Evolutionary conservation across 257 asterid species (phyloP).

Genomic region (Solanum sitiens): DNA sequence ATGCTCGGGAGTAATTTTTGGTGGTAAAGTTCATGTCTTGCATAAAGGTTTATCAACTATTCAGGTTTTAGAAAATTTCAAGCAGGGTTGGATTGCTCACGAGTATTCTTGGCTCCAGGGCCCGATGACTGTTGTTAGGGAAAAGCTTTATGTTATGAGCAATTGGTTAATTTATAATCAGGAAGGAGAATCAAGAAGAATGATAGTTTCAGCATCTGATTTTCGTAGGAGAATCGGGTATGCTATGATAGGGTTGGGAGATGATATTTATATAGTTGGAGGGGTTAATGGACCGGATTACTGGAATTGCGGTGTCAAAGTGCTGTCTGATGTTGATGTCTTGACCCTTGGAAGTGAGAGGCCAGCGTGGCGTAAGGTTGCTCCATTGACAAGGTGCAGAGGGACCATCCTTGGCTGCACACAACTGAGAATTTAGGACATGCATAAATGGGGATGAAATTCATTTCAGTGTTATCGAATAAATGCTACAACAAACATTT

Average conservation of each 20-base stretch:
- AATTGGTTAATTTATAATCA: slow-evolving; percentile 73
- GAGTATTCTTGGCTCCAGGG: slow-evolving; percentile 93
- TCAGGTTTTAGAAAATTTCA: slow-evolving; percentile 58
- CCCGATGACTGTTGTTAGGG: slow-evolving; percentile 79
- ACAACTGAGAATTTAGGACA: slow-evolving; percentile 56
- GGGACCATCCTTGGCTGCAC: slow-evolving; percentile 93
- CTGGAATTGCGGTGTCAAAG: slow-evolving; percentile 67
- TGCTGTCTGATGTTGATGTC: slow-evolving; percentile 64
- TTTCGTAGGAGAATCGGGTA: slow-evolving; percentile 69
- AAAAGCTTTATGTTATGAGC: slow-evolving; percentile 73
- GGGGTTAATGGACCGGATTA: slow-evolving; percentile 88
- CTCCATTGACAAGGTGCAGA: slow-evolving; percentile 76
- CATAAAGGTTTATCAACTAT: slow-evolving; percentile 89
- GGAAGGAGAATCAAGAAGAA: slow-evolving; percentile 49
- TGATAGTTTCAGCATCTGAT: slow-evolving; percentile 66
- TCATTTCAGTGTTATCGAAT: background rate
- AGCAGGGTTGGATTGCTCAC: slow-evolving; percentile 74
- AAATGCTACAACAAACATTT: background rate
- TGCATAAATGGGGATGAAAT: background rate
- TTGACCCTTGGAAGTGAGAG: slow-evolving; percentile 69
- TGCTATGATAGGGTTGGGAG: slow-evolving; percentile 80
- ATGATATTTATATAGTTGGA: slow-evolving; percentile 81
- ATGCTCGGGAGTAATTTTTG: slow-evolving; percentile 72
- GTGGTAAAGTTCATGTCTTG: slow-evolving; percentile 70
- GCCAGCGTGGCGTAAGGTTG: slow-evolving; percentile 68